Conservation (phyloP, 2,329 filamentous ascomycete genomes). For the Truncatella angustata region DNA sequence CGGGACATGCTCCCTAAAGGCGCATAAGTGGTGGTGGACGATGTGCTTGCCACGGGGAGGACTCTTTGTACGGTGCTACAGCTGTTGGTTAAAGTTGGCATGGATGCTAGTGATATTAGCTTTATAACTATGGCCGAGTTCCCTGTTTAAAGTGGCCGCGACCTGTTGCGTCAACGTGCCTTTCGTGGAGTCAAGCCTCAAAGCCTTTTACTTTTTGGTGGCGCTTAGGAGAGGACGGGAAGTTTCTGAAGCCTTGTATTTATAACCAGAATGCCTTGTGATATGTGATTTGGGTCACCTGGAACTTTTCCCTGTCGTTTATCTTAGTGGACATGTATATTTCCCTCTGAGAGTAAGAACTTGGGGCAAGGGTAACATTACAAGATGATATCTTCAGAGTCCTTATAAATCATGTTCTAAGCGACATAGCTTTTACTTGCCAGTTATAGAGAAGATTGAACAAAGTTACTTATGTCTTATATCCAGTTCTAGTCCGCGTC, state of each 20-base stretch:
- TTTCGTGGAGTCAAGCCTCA: slow-evolving; percentile 50
- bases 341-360: too few relatives aligned
- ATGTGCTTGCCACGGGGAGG: slow-evolving; percentile 55
- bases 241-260: background rate
- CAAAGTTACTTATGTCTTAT: too few relatives aligned
- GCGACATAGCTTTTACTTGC: too few relatives aligned
- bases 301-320: too few relatives aligned
- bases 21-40: slow-evolving; percentile 52
- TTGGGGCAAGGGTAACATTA: too few relatives aligned
- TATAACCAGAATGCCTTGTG: too few relatives aligned
- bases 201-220: slow-evolving; percentile 51
- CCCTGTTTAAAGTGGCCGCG: slow-evolving; percentile 50
- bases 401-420: too few relatives aligned
- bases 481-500: too few relatives aligned
- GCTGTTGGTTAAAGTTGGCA: slow-evolving; percentile 42
- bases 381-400: too few relatives aligned
- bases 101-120: slow-evolving; percentile 38
- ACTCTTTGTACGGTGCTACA: slow-evolving; percentile 53
- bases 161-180: slow-evolving; percentile 40
- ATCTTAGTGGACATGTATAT: too few relatives aligned
- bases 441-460: too few relatives aligned
- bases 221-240: slow-evolving; percentile 28
- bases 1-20: slow-evolving; percentile 36
- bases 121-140: slow-evolving; percentile 59
- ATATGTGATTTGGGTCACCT: too few relatives aligned